Evolutionary conservation across 1,284 basidiomycete genomes (phyloP), one percentile per base, ranked within the genome.

Genomic region (Moniliophthora roreri): DNA sequence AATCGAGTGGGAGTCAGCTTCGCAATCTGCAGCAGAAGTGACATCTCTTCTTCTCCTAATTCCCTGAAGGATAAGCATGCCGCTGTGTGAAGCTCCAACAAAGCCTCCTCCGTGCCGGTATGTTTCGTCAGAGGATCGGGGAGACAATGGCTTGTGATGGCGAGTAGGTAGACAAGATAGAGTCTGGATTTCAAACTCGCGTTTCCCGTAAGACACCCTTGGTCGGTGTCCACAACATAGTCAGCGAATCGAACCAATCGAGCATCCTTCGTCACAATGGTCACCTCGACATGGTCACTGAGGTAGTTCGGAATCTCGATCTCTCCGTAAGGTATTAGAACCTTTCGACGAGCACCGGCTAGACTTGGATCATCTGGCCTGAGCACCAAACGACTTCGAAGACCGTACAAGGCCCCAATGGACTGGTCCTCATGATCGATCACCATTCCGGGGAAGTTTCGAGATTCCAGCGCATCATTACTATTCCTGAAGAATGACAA

Each of bases 21-120:
- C 4, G 56, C 53, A 23, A 81, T 78, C 23, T 62, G 42, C 3
- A 46, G 15, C 5, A 81, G 54, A 10, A 77, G 56, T 1, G 62
- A 42, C 2, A 54, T 58, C 18, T 76, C 72, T 0, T 61, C 56
- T 4, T 34, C 13, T 3, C 52, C 52, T 2, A 80, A 63, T 8
- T 55, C 58, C 57, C 70, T 65, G 51, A 76, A 76, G 0, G 79
- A 75, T n/a, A 60, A 63, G 21, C 66, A 74, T 6, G 62, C 54
- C 2, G 75, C 68, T 3, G 73, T 75, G 1, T 53, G 55, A 3
- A 81, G 59, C 16, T 71, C 60, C 28, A 62, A 58, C 11, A 80
- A 55, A 1, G 78, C 79, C 49, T 79, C 72, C 48, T 79, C 72
- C 1, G 70, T 75, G 3, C 80, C 80, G 0, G 72, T 74, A 28